These are phyloP conservation scores for Lathyrus oleraceus DNA, from an alignment of 306 rosid species.

Conservation along the genomic window DNA sequence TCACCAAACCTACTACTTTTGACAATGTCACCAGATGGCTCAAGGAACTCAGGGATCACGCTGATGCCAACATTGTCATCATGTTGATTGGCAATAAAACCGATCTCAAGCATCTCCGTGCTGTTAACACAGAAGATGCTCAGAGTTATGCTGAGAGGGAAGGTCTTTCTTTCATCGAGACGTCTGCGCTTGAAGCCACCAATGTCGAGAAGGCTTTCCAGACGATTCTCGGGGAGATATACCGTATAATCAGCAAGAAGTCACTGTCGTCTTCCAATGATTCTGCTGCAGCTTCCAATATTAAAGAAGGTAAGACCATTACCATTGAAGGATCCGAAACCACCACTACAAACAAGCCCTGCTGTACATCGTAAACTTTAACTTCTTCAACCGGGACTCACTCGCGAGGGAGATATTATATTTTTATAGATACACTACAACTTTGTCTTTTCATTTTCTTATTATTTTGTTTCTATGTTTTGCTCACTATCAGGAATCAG, in stretches of 20 bases:
- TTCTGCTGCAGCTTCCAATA: conserved; percentile 43
- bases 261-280: conserved; percentile 62
- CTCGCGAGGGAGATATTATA: neutral
- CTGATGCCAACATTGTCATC: conserved; percentile 85
- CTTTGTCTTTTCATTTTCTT: neutral
- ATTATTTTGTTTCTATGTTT: neutral
- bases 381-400: neutral
- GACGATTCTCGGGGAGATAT: conserved; percentile 74
- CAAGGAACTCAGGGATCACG: conserved; percentile 94
- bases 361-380: conserved; percentile 60
- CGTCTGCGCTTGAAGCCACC: conserved; percentile 84
- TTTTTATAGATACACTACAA: too few species aligned
- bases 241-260: conserved; percentile 86
- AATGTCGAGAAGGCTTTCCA: conserved; percentile 94
- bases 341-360: conserved; percentile 57
- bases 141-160: conserved; percentile 85
- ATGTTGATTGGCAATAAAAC: conserved; percentile 93
- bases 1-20: conserved; percentile 79
- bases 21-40: conserved; percentile 92
- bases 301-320: conserved; percentile 75
- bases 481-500: neutral
- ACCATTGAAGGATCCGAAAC: conserved; percentile 51
- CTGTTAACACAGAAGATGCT: conserved; percentile 85
- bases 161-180: conserved; percentile 88
- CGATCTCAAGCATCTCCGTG: conserved; percentile 88